Base-by-base conservation (phyloP, 208 protist genomes). In the Wallacemonas sp. region DNA sequence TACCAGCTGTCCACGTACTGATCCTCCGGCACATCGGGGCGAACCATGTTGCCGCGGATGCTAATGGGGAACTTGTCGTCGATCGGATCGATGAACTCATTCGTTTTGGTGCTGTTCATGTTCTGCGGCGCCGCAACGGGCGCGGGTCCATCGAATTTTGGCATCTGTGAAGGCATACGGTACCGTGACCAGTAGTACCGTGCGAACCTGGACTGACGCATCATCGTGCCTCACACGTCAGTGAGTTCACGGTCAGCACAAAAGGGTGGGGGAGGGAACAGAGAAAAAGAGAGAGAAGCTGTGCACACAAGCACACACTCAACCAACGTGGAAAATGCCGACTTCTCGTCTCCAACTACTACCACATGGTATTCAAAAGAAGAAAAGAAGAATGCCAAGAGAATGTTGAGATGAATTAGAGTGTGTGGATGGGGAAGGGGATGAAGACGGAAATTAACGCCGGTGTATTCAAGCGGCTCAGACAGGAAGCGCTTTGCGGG, bases 1-100 rank as follows among this genome's bases (percentile, higher is more conserved):
- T 95, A 95, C 87, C 89, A 95, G 71, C 85, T 92, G 71, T 95
- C 89, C 21, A 95, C 86, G 58, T 93, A 95, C 74, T 95, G 89
- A 48, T 93, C 86, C 60, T 89, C 81, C 2, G 89, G 87, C 8
- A 95, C 86, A 50, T 95, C 86, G 8, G 89, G 89, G 1, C 86
- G 81, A 24, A 90, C 80, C 8, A 92, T 34, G 26, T 81, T 83
- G 30, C 89, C 89, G 29, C 89, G 81, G 52, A 95, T 95, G 26
- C 80, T 88, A 10, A 89, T 61, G 5, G 89, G 89, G 45, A 95
- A 95, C 48, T 92, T 93, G 62, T 95, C 89, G 58, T 95, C 86
- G 45, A 95, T 92, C 3, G 89, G 89, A 64, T 95, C 89, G 46
- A 95, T 92, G 66, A 90, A 95, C 75, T 92, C 87, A 57, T 92